These are phyloP conservation scores for Oryza rufipogon DNA, from an alignment of 176 grass and related monocot species.

Conservation along the genomic window DNA sequence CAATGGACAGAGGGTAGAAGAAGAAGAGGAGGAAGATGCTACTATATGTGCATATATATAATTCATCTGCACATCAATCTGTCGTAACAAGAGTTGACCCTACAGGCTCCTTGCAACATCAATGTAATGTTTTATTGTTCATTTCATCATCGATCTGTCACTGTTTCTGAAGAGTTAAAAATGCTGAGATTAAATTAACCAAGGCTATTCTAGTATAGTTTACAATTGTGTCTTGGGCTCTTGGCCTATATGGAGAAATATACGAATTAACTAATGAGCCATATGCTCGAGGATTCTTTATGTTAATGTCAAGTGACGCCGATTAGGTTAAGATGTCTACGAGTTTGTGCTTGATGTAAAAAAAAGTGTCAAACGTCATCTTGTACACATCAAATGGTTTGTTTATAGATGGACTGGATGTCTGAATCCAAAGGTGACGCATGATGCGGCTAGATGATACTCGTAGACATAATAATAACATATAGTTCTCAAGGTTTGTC, in stretches of 20 bases:
- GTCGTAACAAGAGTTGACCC: background rate
- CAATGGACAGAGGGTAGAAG: constrained; percentile 2
- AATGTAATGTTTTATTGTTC: background rate
- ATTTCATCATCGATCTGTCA: background rate
- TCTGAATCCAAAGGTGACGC: background rate
- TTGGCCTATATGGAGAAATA: constrained; percentile 11
- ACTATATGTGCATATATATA: background rate
- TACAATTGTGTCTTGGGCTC: constrained; percentile 15
- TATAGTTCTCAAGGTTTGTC: too few relatives aligned
- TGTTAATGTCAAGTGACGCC: background rate
- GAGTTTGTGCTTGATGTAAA: background rate
- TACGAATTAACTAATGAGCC: background rate
- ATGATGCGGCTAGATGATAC: background rate
- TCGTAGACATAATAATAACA: too few relatives aligned
- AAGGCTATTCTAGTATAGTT: background rate
- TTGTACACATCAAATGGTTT: constrained; percentile 7
- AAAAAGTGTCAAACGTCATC: background rate
- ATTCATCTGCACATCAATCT: background rate
- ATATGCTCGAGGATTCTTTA: background rate
- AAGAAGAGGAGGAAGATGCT: background rate
- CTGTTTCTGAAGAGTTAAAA: background rate
- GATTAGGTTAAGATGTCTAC: background rate
- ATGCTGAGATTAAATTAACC: background rate
- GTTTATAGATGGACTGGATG: background rate
- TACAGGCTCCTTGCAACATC: background rate